Evolutionary conservation across 306 rosid species (phyloP), one percentile per base, ranked within the genome.

Genomic region (Quercus wislizeni): DNA sequence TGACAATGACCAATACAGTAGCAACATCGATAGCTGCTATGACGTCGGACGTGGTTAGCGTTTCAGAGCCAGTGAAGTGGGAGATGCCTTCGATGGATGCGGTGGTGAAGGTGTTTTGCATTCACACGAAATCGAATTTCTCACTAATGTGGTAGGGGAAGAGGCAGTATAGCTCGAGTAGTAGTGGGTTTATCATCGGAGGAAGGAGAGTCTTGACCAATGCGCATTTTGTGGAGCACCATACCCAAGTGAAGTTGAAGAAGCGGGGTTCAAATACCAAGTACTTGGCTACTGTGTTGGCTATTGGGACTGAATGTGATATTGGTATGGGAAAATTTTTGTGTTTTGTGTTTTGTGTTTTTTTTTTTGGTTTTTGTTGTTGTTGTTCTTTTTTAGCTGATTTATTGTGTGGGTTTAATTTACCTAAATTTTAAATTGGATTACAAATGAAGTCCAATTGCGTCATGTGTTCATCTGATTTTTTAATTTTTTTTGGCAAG

Each of bases 71-170:
- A 18, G 57, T 73, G 85, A 77, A 71, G 74, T 78, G 90, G 90
- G 90, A 84, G 46, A 75, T 59, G 75, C 97, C 97, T 19, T 91
- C 90, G 8, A 96, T 96, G 98, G 97, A 93, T 79, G 86, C 98
- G 10, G 98, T 96, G 76, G 99, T 93, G 78, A 96, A 93, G 85
- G 98, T 96, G 58, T 91, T 96, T 62, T 93, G 97, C 35, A 92
- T 88, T 6, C 99, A 96, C 56, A 93, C 99, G 1, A 93, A 93
- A 77, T 97, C 99, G 21, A 96, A 96, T 83, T 93, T 96, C 78
- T 95, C 99, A 20, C 78, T 91, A 18, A 98, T 98, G 1, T 93
- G 99, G 98, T 98, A 93, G 93, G 83, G 98, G 82, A 96, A 91
- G 88, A 84, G 96, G 78, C 99, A 90, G 58, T 96, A 87, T 62